phyloP scores from a whole-genome alignment of 257 asterid genomes.

The Solanum lignicaule region DNA sequence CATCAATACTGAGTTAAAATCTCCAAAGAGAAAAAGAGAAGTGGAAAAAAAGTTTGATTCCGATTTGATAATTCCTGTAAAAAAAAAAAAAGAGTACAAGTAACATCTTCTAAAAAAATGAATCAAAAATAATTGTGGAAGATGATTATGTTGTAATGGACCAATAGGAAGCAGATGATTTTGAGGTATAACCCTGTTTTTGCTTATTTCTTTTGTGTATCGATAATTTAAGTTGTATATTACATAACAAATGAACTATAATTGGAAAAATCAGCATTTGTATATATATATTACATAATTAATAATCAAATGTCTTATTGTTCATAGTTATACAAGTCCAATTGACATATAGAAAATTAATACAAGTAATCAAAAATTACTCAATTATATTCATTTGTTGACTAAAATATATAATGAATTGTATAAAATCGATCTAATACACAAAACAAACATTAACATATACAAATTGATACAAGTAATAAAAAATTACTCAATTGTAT shows the following conservation, averaged over 20 bases:
- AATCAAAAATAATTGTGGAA: background rate
- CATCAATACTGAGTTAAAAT: background rate
- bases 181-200: background rate
- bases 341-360: background rate
- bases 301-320: background rate
- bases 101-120: background rate
- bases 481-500: background rate
- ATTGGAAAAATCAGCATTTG: background rate
- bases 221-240: background rate
- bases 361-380: background rate
- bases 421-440: background rate
- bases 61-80: background rate
- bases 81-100: no score
- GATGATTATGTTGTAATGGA: background rate
- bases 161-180: background rate
- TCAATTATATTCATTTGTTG: background rate
- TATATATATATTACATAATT: background rate
- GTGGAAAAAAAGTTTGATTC: background rate
- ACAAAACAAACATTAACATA: background rate
- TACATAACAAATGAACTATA: background rate
- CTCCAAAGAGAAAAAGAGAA: background rate
- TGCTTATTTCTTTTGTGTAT: background rate
- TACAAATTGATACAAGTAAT: no score
- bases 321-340: background rate
- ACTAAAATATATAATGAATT: no score